Evolutionary conservation across 2,329 filamentous ascomycete species (phyloP).

Genomic region (Pyrenophora graminea): DNA sequence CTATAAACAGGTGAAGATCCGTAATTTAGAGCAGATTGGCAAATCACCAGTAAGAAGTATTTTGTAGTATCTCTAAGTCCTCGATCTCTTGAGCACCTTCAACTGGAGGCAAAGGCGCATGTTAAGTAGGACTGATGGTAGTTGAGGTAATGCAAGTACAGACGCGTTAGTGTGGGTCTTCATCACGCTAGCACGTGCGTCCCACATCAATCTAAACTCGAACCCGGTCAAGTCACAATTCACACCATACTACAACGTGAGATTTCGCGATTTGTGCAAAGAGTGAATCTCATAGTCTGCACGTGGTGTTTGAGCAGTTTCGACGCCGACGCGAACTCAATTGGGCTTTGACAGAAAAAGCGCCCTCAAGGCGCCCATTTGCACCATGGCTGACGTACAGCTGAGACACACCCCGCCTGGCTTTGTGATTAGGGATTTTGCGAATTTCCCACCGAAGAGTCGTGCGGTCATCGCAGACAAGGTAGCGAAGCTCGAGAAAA

Average conservation of each 20-base stretch:
- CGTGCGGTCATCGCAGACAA: constrained; percentile 24
- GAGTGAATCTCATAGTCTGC: no score
- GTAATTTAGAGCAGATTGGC: not conserved
- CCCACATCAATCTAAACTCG: constrained; percentile 1
- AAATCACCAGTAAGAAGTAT: not conserved
- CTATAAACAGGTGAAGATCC: not conserved
- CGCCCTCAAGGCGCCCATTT: no score
- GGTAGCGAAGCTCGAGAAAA: constrained; percentile 51
- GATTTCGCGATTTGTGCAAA: no score
- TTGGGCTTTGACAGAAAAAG: no score
- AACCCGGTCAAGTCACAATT: not conserved
- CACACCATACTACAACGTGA: not conserved
- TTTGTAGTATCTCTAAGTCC: not conserved
- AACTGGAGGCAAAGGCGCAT: not conserved
- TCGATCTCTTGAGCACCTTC: not conserved
- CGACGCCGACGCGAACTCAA: no score
- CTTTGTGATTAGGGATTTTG: constrained; percentile 19
- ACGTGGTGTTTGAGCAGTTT: no score
- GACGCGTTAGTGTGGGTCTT: not conserved
- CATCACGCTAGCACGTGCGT: constrained; percentile 29
- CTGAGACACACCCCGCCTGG: constrained; percentile 8
- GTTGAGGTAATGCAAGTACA: not conserved
- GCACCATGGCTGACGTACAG: constrained; percentile 9
- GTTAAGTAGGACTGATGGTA: not conserved
- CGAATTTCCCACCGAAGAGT: constrained; percentile 24